Conservation (phyloP, 805 yeast species). For the Scheffersomyces ergatensis region DNA sequence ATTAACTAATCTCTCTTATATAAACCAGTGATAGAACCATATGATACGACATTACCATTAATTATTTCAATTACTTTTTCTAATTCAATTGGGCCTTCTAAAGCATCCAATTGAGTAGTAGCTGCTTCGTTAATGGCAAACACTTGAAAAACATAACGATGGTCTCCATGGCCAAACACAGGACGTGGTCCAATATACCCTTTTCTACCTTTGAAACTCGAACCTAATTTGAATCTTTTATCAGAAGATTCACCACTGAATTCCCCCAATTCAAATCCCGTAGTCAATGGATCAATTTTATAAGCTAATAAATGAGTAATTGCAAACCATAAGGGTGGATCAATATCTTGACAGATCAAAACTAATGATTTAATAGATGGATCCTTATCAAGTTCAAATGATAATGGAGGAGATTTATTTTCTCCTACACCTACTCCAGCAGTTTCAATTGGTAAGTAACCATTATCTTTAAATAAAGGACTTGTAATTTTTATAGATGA, state of each 20-base stretch:
- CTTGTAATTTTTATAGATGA: constrained; percentile 7
- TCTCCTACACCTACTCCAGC: constrained; percentile 10
- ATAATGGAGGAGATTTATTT: constrained; percentile 8
- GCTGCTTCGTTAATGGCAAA: constrained; percentile 11
- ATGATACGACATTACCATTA: constrained; percentile 4
- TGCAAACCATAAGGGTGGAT: constrained; percentile 10
- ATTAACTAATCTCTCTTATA: constrained; percentile 6
- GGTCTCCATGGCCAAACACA: constrained; percentile 12
- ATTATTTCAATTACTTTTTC: constrained; percentile 1
- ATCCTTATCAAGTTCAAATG: constrained; percentile 1
- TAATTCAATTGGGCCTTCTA: neutral
- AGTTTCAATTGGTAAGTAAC: constrained; percentile 6
- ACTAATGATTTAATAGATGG: constrained; percentile 8
- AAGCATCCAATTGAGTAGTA: constrained; percentile 4
- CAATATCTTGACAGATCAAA: constrained; percentile 11
- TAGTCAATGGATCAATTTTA: constrained; percentile 4
- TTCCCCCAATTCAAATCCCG: constrained; percentile 4
- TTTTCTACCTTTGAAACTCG: neutral
- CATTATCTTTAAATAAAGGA: constrained; percentile 8
- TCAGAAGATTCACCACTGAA: constrained; percentile 1
- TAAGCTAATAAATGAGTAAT: constrained; percentile 11
- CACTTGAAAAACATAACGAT: constrained; percentile 12
- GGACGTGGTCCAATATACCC: constrained; percentile 13
- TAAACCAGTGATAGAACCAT: constrained; percentile 5
- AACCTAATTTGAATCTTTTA: constrained; percentile 8